Percentiles rank a stretch among this genome's conserved stretches.
Conservation (phyloP, 164 flowering plant species). For the Vitis rupestris region DNA sequence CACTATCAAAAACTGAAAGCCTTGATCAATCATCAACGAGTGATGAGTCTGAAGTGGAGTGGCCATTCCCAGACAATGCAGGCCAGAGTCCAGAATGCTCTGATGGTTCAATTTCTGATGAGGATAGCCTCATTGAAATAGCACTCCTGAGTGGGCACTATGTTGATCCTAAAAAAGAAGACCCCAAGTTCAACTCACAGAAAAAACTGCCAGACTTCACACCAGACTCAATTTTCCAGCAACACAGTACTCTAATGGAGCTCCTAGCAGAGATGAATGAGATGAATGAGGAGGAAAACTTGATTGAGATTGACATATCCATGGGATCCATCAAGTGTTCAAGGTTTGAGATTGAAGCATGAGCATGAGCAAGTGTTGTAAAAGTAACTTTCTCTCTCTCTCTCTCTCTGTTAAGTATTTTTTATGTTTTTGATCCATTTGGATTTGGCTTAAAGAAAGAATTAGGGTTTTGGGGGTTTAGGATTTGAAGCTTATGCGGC, state of each 20-base stretch:
- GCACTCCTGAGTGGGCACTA: constrained; percentile 67
- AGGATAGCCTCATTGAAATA: constrained; percentile 86
- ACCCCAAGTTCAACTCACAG: constrained; percentile 14
- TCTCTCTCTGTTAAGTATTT: not conserved
- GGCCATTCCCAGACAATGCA: constrained; percentile 29
- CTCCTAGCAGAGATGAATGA: constrained; percentile 60
- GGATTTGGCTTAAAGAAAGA: constrained; percentile 6
- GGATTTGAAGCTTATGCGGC: too few relatives aligned
- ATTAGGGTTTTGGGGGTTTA: not conserved
- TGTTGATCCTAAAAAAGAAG: constrained; percentile 28
- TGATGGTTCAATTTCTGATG: constrained; percentile 79
- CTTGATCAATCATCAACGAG: constrained; percentile 38
- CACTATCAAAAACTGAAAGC: constrained; percentile 41
- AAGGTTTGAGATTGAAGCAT: constrained; percentile 56
- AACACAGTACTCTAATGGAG: constrained; percentile 44
- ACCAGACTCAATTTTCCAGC: constrained; percentile 30
- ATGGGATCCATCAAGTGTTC: constrained; percentile 65
- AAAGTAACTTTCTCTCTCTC: not conserved
- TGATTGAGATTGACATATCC: constrained; percentile 66
- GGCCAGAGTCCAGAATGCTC: constrained; percentile 34
- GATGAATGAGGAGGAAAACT: constrained; percentile 57
- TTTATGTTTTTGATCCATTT: constrained; percentile 20
- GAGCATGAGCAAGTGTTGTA: constrained; percentile 1
- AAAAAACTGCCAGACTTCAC: constrained; percentile 27
- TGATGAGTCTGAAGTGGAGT: constrained; percentile 50